These are phyloP conservation scores for Monosiga brevicollis DNA, from an alignment of 78 protist genomes.

Conservation along the genomic window DNA sequence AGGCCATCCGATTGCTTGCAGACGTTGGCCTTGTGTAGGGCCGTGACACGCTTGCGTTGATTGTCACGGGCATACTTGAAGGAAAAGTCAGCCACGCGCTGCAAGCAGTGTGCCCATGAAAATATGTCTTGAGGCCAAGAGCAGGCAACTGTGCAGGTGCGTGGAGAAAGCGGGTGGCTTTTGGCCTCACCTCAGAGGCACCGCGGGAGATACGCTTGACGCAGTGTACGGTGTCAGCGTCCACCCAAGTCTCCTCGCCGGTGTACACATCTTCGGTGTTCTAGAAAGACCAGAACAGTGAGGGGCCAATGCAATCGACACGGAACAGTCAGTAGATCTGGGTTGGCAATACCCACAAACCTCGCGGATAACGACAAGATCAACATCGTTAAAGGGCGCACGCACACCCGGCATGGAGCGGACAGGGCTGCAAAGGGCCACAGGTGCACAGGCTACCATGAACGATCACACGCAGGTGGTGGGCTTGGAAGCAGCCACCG, in stretches of 20 bases:
- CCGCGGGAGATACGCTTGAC: background rate
- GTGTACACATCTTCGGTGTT: background rate
- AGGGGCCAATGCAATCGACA: background rate
- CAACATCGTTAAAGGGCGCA: background rate
- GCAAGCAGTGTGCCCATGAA: slow-evolving; percentile 33
- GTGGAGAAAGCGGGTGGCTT: background rate
- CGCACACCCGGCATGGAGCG: background rate
- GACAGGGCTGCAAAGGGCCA: no score
- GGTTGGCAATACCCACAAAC: background rate
- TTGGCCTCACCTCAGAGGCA: background rate
- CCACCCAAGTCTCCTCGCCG: background rate
- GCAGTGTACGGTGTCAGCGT: background rate
- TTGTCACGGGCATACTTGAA: slow-evolving; percentile 59
- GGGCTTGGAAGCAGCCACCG: no score
- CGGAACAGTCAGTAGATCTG: background rate
- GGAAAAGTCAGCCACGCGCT: no score
- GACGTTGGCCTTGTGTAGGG: slow-evolving; percentile 77
- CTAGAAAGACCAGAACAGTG: background rate
- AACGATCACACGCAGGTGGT: no score
- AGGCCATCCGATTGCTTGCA: slow-evolving; percentile 63
- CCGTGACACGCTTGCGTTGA: slow-evolving; percentile 50
- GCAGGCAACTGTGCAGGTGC: background rate
- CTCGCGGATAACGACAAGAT: background rate
- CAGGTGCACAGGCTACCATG: no score
- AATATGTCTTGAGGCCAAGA: background rate